phyloP scores from a whole-genome alignment of 2,329 filamentous ascomycete species.

The Venturia oleaginea region DNA sequence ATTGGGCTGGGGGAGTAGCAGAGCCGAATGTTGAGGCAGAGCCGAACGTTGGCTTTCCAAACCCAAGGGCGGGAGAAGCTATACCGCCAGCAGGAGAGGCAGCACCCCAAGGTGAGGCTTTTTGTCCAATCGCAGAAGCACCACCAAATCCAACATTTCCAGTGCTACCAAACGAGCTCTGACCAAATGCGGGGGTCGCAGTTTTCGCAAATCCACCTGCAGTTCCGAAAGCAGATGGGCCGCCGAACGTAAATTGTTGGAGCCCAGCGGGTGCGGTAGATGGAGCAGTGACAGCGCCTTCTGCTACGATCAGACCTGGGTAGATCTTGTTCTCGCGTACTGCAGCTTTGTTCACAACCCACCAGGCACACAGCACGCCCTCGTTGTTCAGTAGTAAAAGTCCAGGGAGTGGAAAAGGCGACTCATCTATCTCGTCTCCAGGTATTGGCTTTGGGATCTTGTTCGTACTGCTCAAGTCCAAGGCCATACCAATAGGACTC shows the following conservation, averaged over 20 bases:
- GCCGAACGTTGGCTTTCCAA: slow-evolving; percentile 9
- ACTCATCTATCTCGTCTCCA: slow-evolving; percentile 69
- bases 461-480: slow-evolving; percentile 78
- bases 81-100: slow-evolving; percentile 10
- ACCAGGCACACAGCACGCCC: slow-evolving; percentile 78
- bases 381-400: slow-evolving; percentile 83
- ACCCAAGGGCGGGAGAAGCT: slow-evolving; percentile 7
- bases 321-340: slow-evolving; percentile 67
- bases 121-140: slow-evolving; percentile 20
- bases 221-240: slow-evolving; percentile 20
- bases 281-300: slow-evolving; percentile 18
- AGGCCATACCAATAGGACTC: slow-evolving; percentile 64
- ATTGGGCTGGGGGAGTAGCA: slow-evolving; percentile 1
- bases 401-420: slow-evolving; percentile 70
- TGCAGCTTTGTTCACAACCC: slow-evolving; percentile 83
- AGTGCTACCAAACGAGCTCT: slow-evolving; percentile 18
- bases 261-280: slow-evolving; percentile 16
- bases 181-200: slow-evolving; percentile 21
- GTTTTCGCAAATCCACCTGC: slow-evolving; percentile 13
- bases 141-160: slow-evolving; percentile 10
- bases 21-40: slow-evolving; percentile 16
- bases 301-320: slow-evolving; percentile 46
- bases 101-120: slow-evolving; percentile 22
- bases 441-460: slow-evolving; percentile 70
- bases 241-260: slow-evolving; percentile 4